Evolutionary conservation across 371 early-diverging fungal genomes (phyloP).

Genomic region (Agmasoma carcini): DNA sequence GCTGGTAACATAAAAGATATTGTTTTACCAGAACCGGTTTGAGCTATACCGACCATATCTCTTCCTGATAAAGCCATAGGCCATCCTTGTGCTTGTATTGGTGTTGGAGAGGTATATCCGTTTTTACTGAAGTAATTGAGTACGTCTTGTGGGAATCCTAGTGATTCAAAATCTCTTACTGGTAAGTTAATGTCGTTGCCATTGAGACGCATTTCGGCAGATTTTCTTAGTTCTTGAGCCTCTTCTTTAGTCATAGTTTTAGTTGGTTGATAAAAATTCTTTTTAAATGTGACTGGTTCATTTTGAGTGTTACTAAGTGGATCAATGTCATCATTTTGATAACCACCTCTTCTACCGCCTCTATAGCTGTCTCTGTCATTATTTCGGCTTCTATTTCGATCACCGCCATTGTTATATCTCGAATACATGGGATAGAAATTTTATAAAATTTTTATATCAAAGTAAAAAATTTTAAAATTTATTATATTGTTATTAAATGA

Average conservation of each 20-base stretch:
- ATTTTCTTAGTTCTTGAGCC: slow-evolving; percentile 54
- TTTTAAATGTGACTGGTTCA: slow-evolving; percentile 60
- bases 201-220: slow-evolving; percentile 55
- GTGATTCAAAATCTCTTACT: slow-evolving; percentile 64
- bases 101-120: slow-evolving; percentile 74
- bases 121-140: slow-evolving; percentile 64
- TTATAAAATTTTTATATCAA: slow-evolving; percentile 11
- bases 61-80: slow-evolving; percentile 91
- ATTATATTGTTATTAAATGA: neutral
- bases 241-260: slow-evolving; percentile 53
- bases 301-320: neutral
- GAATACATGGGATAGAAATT: slow-evolving; percentile 9
- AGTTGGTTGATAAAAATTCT: slow-evolving; percentile 57
- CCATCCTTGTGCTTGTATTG: slow-evolving; percentile 96
- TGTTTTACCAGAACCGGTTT: slow-evolving; percentile 96
- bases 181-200: slow-evolving; percentile 58
- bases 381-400: neutral
- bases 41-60: slow-evolving; percentile 92
- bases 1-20: slow-evolving; percentile 84
- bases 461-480: neutral
- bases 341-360: neutral
- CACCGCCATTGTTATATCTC: neutral
- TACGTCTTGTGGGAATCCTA: slow-evolving; percentile 61
- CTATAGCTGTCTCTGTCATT: slow-evolving; percentile 13
- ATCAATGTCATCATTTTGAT: neutral